Evolutionary conservation across 768 basidiomycete genomes (phyloP).

Genomic region (Amanita molliuscula): DNA sequence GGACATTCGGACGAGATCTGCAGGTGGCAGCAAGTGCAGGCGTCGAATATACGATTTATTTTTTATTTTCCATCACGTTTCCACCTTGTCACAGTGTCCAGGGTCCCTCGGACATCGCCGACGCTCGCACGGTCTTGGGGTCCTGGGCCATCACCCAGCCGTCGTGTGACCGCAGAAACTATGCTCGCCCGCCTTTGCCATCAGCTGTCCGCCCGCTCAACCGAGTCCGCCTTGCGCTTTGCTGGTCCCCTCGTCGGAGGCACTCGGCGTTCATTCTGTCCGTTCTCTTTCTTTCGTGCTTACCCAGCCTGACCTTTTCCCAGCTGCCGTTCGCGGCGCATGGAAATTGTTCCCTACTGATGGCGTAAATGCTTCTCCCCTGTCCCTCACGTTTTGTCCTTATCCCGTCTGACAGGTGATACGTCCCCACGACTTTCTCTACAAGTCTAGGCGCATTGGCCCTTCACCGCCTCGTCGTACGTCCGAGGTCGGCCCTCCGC

Average conservation of each 20-base stretch:
- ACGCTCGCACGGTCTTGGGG: neutral
- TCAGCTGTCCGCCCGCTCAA: neutral
- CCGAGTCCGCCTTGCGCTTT: neutral
- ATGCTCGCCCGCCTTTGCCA: slow-evolving; percentile 1
- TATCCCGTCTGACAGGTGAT: slow-evolving; percentile 27
- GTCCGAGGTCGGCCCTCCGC: slow-evolving; percentile 44
- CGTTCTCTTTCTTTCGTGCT: neutral
- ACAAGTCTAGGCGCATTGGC: slow-evolving; percentile 23
- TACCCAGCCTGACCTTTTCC: neutral
- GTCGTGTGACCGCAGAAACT: too few species aligned
- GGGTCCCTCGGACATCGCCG: slow-evolving; percentile 13
- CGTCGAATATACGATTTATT: neutral
- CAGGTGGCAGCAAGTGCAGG: neutral
- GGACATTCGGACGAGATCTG: slow-evolving; percentile 16
- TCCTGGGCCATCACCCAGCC: neutral
- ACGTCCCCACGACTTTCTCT: slow-evolving; percentile 30
- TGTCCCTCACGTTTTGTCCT: neutral
- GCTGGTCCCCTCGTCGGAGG: neutral
- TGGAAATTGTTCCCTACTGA: slow-evolving; percentile 6
- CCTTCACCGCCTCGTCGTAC: slow-evolving; percentile 15
- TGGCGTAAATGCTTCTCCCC: neutral
- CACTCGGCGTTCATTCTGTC: neutral
- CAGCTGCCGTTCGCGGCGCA: neutral
- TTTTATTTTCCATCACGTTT: neutral
- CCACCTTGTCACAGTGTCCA: slow-evolving; percentile 9